Percentiles rank a stretch among this genome's conserved stretches.
Conservation (phyloP, 768 basidiomycete species). For the Mycena vitilis region DNA sequence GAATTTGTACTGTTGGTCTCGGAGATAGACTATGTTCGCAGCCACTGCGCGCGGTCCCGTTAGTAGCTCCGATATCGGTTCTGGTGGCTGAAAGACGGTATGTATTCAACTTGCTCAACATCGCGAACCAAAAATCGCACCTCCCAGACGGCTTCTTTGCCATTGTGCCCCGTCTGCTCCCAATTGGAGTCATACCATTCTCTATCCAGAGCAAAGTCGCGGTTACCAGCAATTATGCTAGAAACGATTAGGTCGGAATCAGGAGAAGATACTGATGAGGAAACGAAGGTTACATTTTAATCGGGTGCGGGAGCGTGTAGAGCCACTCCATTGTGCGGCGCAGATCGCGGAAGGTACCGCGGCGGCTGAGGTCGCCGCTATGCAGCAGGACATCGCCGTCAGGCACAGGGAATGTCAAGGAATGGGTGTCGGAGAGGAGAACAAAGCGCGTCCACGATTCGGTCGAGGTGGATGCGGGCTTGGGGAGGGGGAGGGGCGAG, state of each 20-base stretch:
- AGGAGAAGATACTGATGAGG: neutral
- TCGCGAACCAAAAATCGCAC: neutral
- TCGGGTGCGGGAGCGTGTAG: conserved; percentile 26
- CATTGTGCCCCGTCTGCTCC: conserved; percentile 41
- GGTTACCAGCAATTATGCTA: conserved; percentile 79
- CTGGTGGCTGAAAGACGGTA: conserved; percentile 28
- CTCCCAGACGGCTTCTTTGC: conserved; percentile 42
- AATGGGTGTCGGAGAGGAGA: conserved; percentile 73
- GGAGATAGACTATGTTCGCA: conserved; percentile 67
- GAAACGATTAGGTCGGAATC: neutral
- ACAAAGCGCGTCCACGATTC: conserved; percentile 66
- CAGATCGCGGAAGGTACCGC: conserved; percentile 60
- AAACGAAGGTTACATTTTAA: conserved; percentile 6
- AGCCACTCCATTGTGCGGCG: conserved; percentile 66
- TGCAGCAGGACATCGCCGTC: conserved; percentile 75
- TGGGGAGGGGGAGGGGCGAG: conserved; percentile 39
- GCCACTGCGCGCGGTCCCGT: conserved; percentile 47
- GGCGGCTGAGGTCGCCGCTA: conserved; percentile 70
- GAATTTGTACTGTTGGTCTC: conserved; percentile 59
- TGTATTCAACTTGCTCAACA: neutral
- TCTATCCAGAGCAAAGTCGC: conserved; percentile 63
- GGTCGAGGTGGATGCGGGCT: conserved; percentile 39
- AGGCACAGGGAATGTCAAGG: neutral
- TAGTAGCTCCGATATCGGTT: conserved; percentile 49
- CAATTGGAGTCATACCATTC: conserved; percentile 55